Base-by-base conservation (phyloP, 2,329 filamentous ascomycete species). In the Thelonectria blattea region DNA sequence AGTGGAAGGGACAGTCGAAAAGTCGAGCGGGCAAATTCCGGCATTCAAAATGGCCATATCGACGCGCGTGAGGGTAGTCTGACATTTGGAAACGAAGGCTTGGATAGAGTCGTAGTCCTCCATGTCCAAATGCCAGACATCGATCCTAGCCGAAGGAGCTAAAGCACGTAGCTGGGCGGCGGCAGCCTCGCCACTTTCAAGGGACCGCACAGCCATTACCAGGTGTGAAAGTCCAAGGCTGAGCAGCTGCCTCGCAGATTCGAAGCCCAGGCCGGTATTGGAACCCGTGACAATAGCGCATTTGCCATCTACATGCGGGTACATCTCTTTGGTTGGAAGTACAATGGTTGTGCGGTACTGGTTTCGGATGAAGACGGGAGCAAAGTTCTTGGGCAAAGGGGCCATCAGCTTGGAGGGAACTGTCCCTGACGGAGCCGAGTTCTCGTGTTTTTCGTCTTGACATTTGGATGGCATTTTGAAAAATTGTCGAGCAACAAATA, bases 21-120 rank as follows among this genome's bases (percentile, higher is more conserved):
- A 74, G 0, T 63, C 24, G 0, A 61, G 12, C 2, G 62, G 62
- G 0, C 51, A 48, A 0, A 75, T 18, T 0, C 75, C 76, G 5
- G 74, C 75, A n/a, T 78, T 78, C 5, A 78, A 62, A 27, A 78
- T 72, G 5, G 65, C 71, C 24, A 68, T 60, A 39, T 72, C 71
- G 6, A 73, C 63, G 0, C 53, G 56, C 1, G 51, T 15, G 4
- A 72, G 62, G 3, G 59, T 56, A 1, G 17, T 14, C 12, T 61
- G 50, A 6, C 68, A 71, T 18, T 32, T 62, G 5, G 30, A 32
- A 0, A 53, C 61, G 56, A 72, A 72, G 0, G 54, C 42, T 6
- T 64, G 59, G 9, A 72, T 52, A 12, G 68, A 71, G 9, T 65
- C 60, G 30, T 72, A 72, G 5, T 66, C 66, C 30, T 65, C 61